A percentile compares a stretch with the other conserved stretches of the same genome.
These are phyloP conservation scores for Poronia punctata DNA, from an alignment of 495 filamentous ascomycete species.

Conservation along the genomic window DNA sequence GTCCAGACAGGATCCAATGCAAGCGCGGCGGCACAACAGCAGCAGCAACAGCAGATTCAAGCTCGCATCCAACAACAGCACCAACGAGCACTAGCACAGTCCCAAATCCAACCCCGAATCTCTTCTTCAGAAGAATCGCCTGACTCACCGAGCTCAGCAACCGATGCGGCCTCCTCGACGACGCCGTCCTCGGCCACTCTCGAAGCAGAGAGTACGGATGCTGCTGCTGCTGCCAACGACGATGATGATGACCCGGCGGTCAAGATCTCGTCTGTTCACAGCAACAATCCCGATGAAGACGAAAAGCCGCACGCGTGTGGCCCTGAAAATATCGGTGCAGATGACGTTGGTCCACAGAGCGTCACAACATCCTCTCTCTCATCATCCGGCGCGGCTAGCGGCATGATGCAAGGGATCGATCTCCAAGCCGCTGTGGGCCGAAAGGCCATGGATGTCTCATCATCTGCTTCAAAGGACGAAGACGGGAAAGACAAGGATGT, in stretches of 20 bases:
- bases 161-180: slow-evolving; percentile 16
- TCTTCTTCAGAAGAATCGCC: slow-evolving; percentile 10
- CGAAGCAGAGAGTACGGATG: slow-evolving; percentile 15
- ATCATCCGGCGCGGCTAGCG: slow-evolving; percentile 15
- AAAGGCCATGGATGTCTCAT: slow-evolving; percentile 13
- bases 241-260: slow-evolving; percentile 27
- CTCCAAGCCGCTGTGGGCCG: slow-evolving; percentile 48
- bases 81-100: slow-evolving; percentile 19
- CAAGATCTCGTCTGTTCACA: slow-evolving; percentile 18
- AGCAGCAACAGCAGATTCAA: slow-evolving; percentile 13
- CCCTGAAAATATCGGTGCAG: slow-evolving; percentile 73
- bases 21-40: slow-evolving; percentile 13
- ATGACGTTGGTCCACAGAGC: slow-evolving; percentile 77
- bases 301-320: slow-evolving; percentile 76
- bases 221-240: slow-evolving; percentile 9
- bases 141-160: slow-evolving; percentile 19
- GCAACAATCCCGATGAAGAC: slow-evolving; percentile 40
- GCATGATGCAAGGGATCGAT: slow-evolving; percentile 43
- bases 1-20: slow-evolving; percentile 10
- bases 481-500: slow-evolving; percentile 9
- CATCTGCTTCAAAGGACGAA: slow-evolving; percentile 2
- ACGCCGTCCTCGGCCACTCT: slow-evolving; percentile 14
- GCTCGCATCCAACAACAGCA: slow-evolving; percentile 6
- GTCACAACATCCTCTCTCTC: slow-evolving; percentile 13
- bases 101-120: slow-evolving; percentile 17